A percentile compares a stretch with the other conserved stretches of the same genome.
phyloP scores from a whole-genome alignment of 805 yeast species.

The Hanseniaspora nectarophila region DNA sequence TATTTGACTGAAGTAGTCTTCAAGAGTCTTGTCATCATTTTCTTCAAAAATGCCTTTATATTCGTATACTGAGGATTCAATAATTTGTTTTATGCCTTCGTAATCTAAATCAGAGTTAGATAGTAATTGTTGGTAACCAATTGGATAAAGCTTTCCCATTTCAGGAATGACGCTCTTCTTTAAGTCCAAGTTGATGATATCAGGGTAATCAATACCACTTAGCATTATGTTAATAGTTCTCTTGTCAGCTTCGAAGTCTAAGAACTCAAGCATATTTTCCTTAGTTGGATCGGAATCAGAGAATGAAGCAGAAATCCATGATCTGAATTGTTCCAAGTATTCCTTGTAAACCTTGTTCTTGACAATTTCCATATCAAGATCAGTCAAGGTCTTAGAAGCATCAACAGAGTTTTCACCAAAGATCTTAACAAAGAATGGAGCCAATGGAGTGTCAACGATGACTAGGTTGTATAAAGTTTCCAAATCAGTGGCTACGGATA shows the following conservation, averaged over 20 bases:
- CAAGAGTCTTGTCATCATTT: slow-evolving; percentile 42
- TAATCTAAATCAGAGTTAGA: slow-evolving; percentile 64
- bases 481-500: slow-evolving; percentile 87
- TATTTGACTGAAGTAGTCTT: slow-evolving; percentile 83
- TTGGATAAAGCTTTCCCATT: slow-evolving; percentile 70
- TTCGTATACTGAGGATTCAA: slow-evolving; percentile 48
- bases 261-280: slow-evolving; percentile 65
- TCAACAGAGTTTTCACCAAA: slow-evolving; percentile 58
- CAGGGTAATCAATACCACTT: slow-evolving; percentile 52
- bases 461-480: slow-evolving; percentile 89
- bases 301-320: slow-evolving; percentile 50
- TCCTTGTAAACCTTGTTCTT: slow-evolving; percentile 87
- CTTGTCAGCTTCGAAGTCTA: slow-evolving; percentile 89
- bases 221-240: slow-evolving; percentile 83
- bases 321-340: slow-evolving; percentile 74
- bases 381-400: slow-evolving; percentile 56
- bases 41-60: slow-evolving; percentile 45
- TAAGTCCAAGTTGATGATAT: slow-evolving; percentile 50
- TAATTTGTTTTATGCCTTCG: slow-evolving; percentile 62
- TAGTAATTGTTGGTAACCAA: slow-evolving; percentile 43
- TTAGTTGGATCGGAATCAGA: slow-evolving; percentile 52
- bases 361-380: slow-evolving; percentile 86
- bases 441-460: slow-evolving; percentile 90
- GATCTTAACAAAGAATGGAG: slow-evolving; percentile 89
- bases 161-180: slow-evolving; percentile 67